A percentile compares a stretch with the other conserved stretches of the same genome.
These are phyloP conservation scores for Aspergillus pseudoterreus DNA, from an alignment of 2,329 filamentous ascomycete species.

Conservation along the genomic window DNA sequence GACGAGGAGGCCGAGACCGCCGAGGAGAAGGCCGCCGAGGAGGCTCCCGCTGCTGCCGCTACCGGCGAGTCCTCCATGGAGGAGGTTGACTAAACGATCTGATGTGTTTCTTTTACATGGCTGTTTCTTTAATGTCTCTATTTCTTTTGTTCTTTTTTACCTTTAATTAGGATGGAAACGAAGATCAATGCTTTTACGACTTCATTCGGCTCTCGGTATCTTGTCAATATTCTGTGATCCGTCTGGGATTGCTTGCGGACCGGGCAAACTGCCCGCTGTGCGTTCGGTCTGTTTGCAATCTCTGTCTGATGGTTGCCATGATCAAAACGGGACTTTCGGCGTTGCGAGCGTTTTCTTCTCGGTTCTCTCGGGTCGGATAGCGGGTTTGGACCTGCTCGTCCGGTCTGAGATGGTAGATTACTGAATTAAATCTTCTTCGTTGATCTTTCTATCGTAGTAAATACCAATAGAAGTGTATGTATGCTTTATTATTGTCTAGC, in stretches of 20 bases:
- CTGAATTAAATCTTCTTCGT: too few relatives aligned
- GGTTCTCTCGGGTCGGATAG: too few relatives aligned
- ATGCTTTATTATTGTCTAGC: too few relatives aligned
- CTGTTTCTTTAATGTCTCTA: conserved; percentile 5
- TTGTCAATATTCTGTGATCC: conserved; percentile 5
- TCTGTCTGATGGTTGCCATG: neutral
- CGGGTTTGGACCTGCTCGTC: too few relatives aligned
- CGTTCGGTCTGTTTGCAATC: too few relatives aligned
- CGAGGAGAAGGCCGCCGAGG: conserved; percentile 53
- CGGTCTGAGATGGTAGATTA: too few relatives aligned
- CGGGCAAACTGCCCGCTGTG: too few relatives aligned
- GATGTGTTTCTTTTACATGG: conserved; percentile 9
- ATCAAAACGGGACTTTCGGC: neutral
- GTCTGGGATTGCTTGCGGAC: too few relatives aligned
- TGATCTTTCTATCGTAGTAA: too few relatives aligned
- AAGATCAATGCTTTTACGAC: conserved; percentile 8
- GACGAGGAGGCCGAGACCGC: conserved; percentile 81
- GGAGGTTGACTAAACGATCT: conserved; percentile 83
- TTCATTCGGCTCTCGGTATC: neutral
- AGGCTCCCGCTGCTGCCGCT: conserved; percentile 58
- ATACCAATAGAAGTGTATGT: too few relatives aligned
- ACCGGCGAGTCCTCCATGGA: conserved; percentile 95
- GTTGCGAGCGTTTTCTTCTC: too few relatives aligned
- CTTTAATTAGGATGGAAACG: conserved; percentile 11
- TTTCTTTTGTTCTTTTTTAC: conserved; percentile 1